Base-by-base conservation (phyloP, 2,329 filamentous ascomycete genomes). In the Acrocalymma vagum region DNA sequence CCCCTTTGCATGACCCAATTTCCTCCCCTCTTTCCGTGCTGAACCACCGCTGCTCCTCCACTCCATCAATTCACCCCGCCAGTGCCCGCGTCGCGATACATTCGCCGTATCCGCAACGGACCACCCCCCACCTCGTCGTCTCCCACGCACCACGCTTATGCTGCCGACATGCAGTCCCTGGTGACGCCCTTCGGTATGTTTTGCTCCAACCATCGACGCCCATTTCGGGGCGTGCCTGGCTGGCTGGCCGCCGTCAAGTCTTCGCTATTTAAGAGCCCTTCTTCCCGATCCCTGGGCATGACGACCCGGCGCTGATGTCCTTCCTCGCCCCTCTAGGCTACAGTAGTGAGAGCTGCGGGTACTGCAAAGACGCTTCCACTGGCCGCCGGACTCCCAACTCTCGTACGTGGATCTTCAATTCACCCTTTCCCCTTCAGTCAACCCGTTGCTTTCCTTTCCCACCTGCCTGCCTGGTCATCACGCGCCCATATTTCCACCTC, bases 321-420 rank as follows among this genome's bases (percentile, higher is more conserved):
- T 38, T 37, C 37, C 40, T 47, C 33, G 18, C 42, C 17, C 42
- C 34, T 42, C 29, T 49, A 78, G 76, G 75, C 59, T 78, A 78
- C 60, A 72, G 74, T 51, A 65, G 64, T 44, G 70, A 74, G 53
- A 72, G 73, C 45, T 78, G 76, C 60, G 76, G 76, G 38, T 78
- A 78, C 59, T 78, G 76, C 70, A 78, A 77, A 69, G 61, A 68
- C 48, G 63, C 67, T 50, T 61, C 71, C 29, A 69, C 70, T 65
- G 74, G 73, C 73, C 67, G 69, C 60, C 71, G 74, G 59, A 73
- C 64, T 57, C 69, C 72, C 49, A 62, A 74, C 53, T 77, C 75
- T 62, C 73, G 76, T 78, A 73, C 67, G 76, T 76, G 43, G 29
- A 37, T 44, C 13, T 44, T 53, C 42, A 39, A 30, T 50, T 34